phyloP scores from a whole-genome alignment of 2,329 filamentous ascomycete species.

The Penicillium psychrosexuale region DNA sequence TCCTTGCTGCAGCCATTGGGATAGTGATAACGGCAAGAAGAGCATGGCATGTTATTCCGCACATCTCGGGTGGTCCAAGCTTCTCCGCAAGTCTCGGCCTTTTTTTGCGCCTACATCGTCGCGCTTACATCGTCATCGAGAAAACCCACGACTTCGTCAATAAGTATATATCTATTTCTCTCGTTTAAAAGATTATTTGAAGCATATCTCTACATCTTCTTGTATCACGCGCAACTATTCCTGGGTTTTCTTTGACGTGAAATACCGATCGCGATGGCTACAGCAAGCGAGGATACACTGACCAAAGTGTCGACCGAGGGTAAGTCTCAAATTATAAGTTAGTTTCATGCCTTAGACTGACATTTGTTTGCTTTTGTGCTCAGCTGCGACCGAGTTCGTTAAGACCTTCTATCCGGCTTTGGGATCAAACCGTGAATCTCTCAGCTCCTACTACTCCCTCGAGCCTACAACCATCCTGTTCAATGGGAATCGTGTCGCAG shows the following conservation, averaged over 20 bases:
- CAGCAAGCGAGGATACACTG: slow-evolving; percentile 34
- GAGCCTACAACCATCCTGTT: slow-evolving; percentile 66
- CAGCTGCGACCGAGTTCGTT: slow-evolving; percentile 69
- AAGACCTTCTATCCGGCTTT: slow-evolving; percentile 74
- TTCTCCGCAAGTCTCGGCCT: slow-evolving; percentile 23
- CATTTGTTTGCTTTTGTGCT: neutral
- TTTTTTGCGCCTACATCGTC: slow-evolving; percentile 17
- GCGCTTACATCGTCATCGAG: slow-evolving; percentile 1
- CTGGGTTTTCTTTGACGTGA: neutral
- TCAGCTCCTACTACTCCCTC: slow-evolving; percentile 68
- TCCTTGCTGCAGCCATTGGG: slow-evolving; percentile 30
- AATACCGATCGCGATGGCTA: slow-evolving; percentile 28
- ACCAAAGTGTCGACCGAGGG: slow-evolving; percentile 45
- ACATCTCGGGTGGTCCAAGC: slow-evolving; percentile 38
- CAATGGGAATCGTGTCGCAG: slow-evolving; percentile 68
- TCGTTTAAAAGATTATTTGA: neutral
- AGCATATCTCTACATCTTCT: neutral
- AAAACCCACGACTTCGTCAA: neutral
- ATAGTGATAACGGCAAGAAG: slow-evolving; percentile 11
- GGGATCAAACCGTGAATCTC: slow-evolving; percentile 55
- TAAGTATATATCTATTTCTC: neutral
- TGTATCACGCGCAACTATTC: neutral
- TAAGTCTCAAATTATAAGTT: slow-evolving; percentile 17
- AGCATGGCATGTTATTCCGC: slow-evolving; percentile 26
- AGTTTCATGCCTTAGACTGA: neutral